These are phyloP conservation scores for Alloteropsis semialata DNA, from an alignment of 176 grass and related monocot genomes.

Conservation along the genomic window DNA sequence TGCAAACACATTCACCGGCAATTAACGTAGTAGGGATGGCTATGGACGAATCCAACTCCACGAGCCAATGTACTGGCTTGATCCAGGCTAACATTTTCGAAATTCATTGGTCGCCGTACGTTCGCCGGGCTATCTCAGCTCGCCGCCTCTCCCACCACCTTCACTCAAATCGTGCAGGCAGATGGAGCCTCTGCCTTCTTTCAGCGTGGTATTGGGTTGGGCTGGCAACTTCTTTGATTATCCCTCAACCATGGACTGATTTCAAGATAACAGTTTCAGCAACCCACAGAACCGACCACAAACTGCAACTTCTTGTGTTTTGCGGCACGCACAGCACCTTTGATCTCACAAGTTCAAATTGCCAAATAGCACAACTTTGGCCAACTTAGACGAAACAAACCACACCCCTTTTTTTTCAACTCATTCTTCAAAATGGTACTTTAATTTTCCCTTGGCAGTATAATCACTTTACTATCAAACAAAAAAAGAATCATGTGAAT, in stretches of 20 bases:
- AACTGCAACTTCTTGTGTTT: too few species aligned
- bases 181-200: neutral
- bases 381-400: neutral
- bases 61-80: too few species aligned
- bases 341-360: too few species aligned
- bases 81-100: too few species aligned
- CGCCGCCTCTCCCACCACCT: too few species aligned
- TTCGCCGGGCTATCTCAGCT: too few species aligned
- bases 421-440: neutral
- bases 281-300: too few species aligned
- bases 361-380: neutral
- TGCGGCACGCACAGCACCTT: too few species aligned
- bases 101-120: too few species aligned
- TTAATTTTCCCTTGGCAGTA: too few species aligned
- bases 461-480: too few species aligned
- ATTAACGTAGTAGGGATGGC: neutral
- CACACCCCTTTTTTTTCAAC: neutral
- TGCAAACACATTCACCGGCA: neutral
- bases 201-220: neutral
- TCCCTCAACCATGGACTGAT: slow-evolving; percentile 12
- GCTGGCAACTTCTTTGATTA: neutral
- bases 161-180: neutral
- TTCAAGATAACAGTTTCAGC: neutral
- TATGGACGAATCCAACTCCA: too few species aligned
- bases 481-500: neutral